Conservation (phyloP, 2,329 filamentous ascomycete species). For the Aspergillus tamarii region DNA sequence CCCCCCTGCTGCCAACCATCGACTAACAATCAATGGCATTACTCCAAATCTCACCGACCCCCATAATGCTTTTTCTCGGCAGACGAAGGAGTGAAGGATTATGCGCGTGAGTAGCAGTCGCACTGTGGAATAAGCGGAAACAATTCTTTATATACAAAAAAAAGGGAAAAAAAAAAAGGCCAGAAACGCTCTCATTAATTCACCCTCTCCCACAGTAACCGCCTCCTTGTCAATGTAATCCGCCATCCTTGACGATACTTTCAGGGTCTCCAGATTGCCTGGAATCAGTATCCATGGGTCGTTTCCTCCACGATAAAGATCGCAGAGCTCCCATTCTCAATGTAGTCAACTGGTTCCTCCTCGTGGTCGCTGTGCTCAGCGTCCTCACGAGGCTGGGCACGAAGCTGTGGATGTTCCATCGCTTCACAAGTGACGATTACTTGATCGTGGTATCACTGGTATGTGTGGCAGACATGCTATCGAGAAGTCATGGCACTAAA, state of each 20-base stretch:
- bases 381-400: conserved; percentile 27
- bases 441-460: conserved; percentile 24
- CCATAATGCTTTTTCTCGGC: not conserved
- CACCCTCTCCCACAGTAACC: not conserved
- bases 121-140: not conserved
- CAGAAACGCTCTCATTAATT: not conserved
- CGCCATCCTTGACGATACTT: not conserved
- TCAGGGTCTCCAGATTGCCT: not conserved
- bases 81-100: not conserved
- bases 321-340: conserved; percentile 27
- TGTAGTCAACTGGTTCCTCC: conserved; percentile 25
- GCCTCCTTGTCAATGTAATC: not conserved
- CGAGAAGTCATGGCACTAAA: too few relatives aligned
- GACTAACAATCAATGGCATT: not conserved
- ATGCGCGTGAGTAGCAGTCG: not conserved
- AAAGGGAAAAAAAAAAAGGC: not conserved
- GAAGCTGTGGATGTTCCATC: conserved; percentile 25
- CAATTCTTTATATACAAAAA: too few relatives aligned
- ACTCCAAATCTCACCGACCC: not conserved
- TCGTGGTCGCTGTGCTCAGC: conserved; percentile 24
- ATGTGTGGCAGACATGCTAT: not conserved
- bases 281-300: conserved; percentile 11
- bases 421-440: conserved; percentile 25
- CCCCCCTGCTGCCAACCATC: not conserved
- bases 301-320: conserved; percentile 26